Percentiles rank a stretch among this genome's conserved stretches.
phyloP scores from a whole-genome alignment of 176 grass and related monocot genomes.

The Chrysopogon serrulatus region DNA sequence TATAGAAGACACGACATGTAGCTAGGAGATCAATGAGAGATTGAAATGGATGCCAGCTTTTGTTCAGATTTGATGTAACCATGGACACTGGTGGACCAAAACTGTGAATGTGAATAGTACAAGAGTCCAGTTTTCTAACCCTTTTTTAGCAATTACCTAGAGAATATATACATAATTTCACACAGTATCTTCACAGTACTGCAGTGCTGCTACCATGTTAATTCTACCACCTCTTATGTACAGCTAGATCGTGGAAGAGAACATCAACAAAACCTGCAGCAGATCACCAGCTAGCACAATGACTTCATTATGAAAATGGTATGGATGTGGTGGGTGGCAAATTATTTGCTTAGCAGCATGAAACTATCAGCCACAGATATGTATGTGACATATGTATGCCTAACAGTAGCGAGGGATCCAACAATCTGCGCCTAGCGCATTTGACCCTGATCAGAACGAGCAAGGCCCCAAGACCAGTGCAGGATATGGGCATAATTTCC shows the following conservation, averaged over 20 bases:
- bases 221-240: neutral
- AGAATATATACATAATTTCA: neutral
- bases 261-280: too few species aligned
- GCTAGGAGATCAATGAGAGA: neutral
- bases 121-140: too few species aligned
- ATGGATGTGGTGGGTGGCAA: too few species aligned
- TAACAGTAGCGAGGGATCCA: neutral
- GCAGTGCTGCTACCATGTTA: neutral
- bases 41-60: neutral
- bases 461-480: too few species aligned
- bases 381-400: too few species aligned
- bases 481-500: too few species aligned
- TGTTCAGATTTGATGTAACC: neutral
- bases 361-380: too few species aligned
- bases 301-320: too few species aligned
- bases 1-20: neutral
- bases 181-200: neutral
- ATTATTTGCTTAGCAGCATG: too few species aligned
- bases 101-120: too few species aligned
- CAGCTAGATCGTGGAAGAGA: too few species aligned
- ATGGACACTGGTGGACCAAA: neutral
- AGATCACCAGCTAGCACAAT: too few species aligned
- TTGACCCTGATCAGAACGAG: neutral
- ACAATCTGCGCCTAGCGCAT: neutral
- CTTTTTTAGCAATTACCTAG: neutral